These are phyloP conservation scores for Scheffersomyces spartinae DNA, from an alignment of 805 yeast species.

Conservation along the genomic window DNA sequence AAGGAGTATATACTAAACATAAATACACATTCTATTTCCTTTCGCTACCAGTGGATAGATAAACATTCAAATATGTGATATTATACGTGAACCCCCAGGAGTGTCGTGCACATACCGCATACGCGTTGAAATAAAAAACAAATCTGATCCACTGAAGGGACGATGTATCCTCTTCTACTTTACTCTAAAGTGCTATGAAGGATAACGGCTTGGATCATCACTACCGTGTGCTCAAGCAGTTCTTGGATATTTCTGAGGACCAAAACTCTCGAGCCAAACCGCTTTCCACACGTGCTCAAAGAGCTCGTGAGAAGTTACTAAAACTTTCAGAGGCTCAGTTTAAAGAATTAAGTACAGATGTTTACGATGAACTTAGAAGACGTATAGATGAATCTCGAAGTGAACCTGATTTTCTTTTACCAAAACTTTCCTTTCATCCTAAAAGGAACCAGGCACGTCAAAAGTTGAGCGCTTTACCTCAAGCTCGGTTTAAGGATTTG, in stretches of 20 bases:
- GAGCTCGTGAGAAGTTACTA: constrained; percentile 77
- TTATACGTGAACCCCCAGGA: too few species aligned
- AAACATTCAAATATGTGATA: too few species aligned
- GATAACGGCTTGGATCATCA: too few species aligned
- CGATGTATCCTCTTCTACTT: too few species aligned
- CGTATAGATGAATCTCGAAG: constrained; percentile 51
- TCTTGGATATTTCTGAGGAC: constrained; percentile 39
- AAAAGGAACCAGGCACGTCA: constrained; percentile 93
- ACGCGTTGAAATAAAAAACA: too few species aligned
- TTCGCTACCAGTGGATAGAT: too few species aligned
- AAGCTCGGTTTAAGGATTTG: constrained; percentile 74
- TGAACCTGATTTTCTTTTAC: constrained; percentile 54
- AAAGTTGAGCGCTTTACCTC: constrained; percentile 77
- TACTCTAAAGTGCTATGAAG: too few species aligned
- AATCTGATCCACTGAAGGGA: too few species aligned
- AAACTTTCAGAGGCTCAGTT: constrained; percentile 78
- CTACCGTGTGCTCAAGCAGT: constrained; percentile 38
- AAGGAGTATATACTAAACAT: too few species aligned
- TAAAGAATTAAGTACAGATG: constrained; percentile 85
- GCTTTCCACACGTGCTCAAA: constrained; percentile 51
- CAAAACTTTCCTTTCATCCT: constrained; percentile 71
- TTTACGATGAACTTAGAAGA: constrained; percentile 82
- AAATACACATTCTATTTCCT: too few species aligned
- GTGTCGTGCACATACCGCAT: too few species aligned
- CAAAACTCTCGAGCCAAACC: constrained; percentile 24